phyloP scores from a whole-genome alignment of 352 stramenopile species.

The Globisporangium sylvaticum region DNA sequence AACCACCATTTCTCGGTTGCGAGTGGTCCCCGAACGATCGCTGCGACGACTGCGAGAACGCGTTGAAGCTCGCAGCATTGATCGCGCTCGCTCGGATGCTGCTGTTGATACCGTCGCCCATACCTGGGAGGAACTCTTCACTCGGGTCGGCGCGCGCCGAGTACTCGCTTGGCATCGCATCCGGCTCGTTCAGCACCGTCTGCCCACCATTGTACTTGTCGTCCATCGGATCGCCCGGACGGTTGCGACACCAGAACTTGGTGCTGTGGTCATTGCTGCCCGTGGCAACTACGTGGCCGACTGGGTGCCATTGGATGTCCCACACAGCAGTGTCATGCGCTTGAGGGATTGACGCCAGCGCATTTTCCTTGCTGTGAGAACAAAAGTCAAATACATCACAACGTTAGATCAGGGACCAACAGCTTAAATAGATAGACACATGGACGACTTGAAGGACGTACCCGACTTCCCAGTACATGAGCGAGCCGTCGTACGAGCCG shows the following conservation, averaged over 20 bases:
- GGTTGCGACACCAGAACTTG: slow-evolving; percentile 97
- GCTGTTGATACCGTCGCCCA: slow-evolving; percentile 44
- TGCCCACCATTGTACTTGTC: slow-evolving; percentile 86
- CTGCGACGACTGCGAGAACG: slow-evolving; percentile 41
- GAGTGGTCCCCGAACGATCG: slow-evolving; percentile 13
- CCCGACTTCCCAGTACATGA: slow-evolving; percentile 97
- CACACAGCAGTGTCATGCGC: slow-evolving; percentile 97
- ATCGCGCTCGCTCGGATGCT: slow-evolving; percentile 65
- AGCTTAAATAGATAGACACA: no score
- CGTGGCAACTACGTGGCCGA: slow-evolving; percentile 94
- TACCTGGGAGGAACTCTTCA: slow-evolving; percentile 60
- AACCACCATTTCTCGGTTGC: slow-evolving; percentile 10
- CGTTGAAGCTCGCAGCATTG: slow-evolving; percentile 68
- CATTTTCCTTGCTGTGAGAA: slow-evolving; percentile 63
- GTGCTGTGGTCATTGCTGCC: slow-evolving; percentile 96
- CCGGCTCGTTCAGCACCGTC: slow-evolving; percentile 64
- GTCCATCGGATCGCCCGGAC: slow-evolving; percentile 88
- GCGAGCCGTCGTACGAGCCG: slow-evolving; percentile 95
- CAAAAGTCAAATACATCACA: background rate
- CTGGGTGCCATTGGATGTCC: slow-evolving; percentile 97
- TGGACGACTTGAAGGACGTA: no score
- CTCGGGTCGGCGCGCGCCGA: slow-evolving; percentile 18
- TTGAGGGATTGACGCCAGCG: slow-evolving; percentile 80
- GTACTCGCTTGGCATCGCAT: slow-evolving; percentile 37
- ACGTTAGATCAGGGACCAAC: background rate